Conservation (phyloP, 1,284 basidiomycete genomes). For the Takashimella koratensis region DNA sequence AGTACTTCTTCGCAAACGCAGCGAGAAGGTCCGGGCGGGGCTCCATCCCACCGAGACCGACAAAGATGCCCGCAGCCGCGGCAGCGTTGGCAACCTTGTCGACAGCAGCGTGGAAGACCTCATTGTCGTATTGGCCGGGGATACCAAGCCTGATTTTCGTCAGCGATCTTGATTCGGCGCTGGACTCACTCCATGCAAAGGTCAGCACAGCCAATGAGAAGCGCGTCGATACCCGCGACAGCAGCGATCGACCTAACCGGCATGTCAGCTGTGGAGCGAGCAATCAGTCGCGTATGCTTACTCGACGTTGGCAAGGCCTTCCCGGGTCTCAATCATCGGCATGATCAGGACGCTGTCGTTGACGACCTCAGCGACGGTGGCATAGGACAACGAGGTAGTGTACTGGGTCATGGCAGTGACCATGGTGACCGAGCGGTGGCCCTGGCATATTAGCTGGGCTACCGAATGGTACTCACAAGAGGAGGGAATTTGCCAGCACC, state of each 20-base stretch:
- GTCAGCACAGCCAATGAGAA: slow-evolving; percentile 27
- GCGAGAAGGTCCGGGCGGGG: slow-evolving; percentile 11
- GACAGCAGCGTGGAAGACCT: slow-evolving; percentile 15
- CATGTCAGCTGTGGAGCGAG: neutral
- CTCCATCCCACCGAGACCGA: slow-evolving; percentile 26
- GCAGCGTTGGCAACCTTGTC: slow-evolving; percentile 20
- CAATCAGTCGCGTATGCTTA: slow-evolving; percentile 6
- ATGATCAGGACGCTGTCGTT: slow-evolving; percentile 26
- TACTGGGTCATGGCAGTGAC: slow-evolving; percentile 27
- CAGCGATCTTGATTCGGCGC: neutral
- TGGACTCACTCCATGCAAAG: slow-evolving; percentile 27
- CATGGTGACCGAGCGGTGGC: slow-evolving; percentile 6
- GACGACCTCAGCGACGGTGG: slow-evolving; percentile 16
- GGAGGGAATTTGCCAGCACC: slow-evolving; percentile 22
- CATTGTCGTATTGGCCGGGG: slow-evolving; percentile 21
- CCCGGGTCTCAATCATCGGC: slow-evolving; percentile 27
- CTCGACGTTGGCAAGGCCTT: slow-evolving; percentile 27
- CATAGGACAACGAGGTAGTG: slow-evolving; percentile 12
- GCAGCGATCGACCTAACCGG: slow-evolving; percentile 19
- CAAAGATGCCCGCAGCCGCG: slow-evolving; percentile 15
- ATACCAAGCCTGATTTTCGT: slow-evolving; percentile 19
- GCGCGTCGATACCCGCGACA: slow-evolving; percentile 19
- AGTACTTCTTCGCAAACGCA: slow-evolving; percentile 7
- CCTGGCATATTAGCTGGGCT: neutral
- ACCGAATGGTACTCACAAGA: slow-evolving; percentile 7